Evolutionary conservation across 441 rosid species (phyloP).

Genomic region (Populus hybrid): DNA sequence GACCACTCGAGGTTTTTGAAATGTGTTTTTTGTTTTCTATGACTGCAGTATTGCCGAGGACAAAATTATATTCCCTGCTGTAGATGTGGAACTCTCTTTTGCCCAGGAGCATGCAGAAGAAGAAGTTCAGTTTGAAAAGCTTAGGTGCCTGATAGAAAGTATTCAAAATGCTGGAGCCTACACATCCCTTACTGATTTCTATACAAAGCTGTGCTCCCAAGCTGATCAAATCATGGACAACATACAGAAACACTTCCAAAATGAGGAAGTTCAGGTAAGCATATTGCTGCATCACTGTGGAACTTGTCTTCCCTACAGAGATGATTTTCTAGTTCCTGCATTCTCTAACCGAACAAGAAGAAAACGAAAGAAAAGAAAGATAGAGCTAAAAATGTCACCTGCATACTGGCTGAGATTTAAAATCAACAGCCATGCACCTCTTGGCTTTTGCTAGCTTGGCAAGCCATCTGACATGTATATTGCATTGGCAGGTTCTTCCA

Average conservation of each 20-base stretch:
- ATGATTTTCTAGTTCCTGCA: background rate
- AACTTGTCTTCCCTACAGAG: background rate
- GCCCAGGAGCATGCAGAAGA: slow-evolving; percentile 74
- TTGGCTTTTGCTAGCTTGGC: slow-evolving; percentile 1
- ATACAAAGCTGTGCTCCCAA: slow-evolving; percentile 49
- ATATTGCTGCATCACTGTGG: slow-evolving; percentile 4
- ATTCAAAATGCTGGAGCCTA: slow-evolving; percentile 57
- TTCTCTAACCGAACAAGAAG: background rate
- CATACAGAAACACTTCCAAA: slow-evolving; percentile 62
- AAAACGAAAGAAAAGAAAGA: background rate
- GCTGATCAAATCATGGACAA: slow-evolving; percentile 65
- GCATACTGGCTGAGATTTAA: background rate
- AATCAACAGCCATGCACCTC: background rate
- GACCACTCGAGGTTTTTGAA: slow-evolving; percentile 15
- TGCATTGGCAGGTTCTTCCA: slow-evolving; percentile 58
- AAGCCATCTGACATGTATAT: slow-evolving; percentile 15
- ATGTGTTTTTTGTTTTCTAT: slow-evolving; percentile 16
- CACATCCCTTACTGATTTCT: slow-evolving; percentile 54
- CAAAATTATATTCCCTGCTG: slow-evolving; percentile 77
- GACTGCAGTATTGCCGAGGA: slow-evolving; percentile 77
- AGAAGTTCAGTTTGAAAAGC: slow-evolving; percentile 55
- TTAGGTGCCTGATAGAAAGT: slow-evolving; percentile 55
- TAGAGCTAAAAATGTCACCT: background rate
- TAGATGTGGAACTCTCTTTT: slow-evolving; percentile 64
- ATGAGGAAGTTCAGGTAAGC: slow-evolving; percentile 70